phyloP scores from a whole-genome alignment of 2,329 filamentous ascomycete species.

The Exophiala dermatitidis region DNA sequence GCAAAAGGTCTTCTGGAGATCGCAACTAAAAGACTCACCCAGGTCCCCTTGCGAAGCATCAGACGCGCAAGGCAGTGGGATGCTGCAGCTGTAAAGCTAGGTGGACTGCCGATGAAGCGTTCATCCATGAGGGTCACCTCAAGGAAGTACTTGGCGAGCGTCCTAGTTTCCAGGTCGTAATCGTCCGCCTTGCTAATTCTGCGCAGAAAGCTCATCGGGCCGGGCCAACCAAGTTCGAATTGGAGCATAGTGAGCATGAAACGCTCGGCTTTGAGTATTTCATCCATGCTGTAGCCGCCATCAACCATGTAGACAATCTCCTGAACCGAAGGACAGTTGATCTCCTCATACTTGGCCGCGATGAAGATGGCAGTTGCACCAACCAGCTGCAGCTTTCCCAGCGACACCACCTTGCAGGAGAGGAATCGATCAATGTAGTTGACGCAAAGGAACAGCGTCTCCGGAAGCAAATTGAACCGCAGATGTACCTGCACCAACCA shows the following conservation, averaged over 20 bases:
- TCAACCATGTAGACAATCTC: constrained; percentile 99
- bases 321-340: constrained; percentile 88
- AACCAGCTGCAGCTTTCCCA: constrained; percentile 90
- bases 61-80: constrained; percentile 85
- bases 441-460: constrained; percentile 88
- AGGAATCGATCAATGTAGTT: constrained; percentile 98
- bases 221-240: constrained; percentile 96
- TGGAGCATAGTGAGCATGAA: constrained; percentile 97
- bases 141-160: constrained; percentile 93
- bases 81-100: constrained; percentile 84
- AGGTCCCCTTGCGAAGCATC: constrained; percentile 84
- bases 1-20: neutral
- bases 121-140: constrained; percentile 98
- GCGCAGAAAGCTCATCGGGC: constrained; percentile 95
- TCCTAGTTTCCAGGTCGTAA: constrained; percentile 91
- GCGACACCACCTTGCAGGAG: constrained; percentile 86
- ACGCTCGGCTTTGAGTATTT: constrained; percentile 92
- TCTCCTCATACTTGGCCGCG: constrained; percentile 97
- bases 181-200: constrained; percentile 98
- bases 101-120: constrained; percentile 83
- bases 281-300: constrained; percentile 75
- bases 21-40: constrained; percentile 56
- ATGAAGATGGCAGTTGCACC: constrained; percentile 93
- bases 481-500: constrained; percentile 96
- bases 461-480: constrained; percentile 82